phyloP scores from a whole-genome alignment of 73 alveolate genomes.

The Paramecium octaurelia region DNA sequence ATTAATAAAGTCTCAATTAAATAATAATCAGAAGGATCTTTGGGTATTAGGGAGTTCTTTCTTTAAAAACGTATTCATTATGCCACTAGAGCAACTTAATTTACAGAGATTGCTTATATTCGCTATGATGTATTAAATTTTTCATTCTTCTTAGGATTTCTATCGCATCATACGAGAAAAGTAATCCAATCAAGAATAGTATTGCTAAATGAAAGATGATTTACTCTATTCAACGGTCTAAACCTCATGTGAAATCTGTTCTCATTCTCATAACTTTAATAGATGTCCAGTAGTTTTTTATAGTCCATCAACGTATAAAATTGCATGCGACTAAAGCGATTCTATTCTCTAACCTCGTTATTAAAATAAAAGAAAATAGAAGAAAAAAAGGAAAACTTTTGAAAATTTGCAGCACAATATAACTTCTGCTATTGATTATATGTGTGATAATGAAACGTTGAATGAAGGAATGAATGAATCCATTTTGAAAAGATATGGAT shows the following conservation, averaged over 20 bases:
- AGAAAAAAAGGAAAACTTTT: not conserved
- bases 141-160: not conserved
- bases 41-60: not conserved
- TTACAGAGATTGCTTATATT: not conserved
- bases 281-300: not conserved
- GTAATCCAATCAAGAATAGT: not conserved
- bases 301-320: not conserved
- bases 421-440: not conserved
- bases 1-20: slow-evolving; percentile 13
- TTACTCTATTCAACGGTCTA: not conserved
- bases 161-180: not conserved
- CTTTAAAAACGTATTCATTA: not conserved
- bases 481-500: not conserved
- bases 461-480: slow-evolving; percentile 9
- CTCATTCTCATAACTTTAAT: not conserved
- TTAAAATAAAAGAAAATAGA: not conserved
- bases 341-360: not conserved
- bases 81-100: not conserved
- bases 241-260: not conserved
- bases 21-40: not conserved
- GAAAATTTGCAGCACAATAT: not conserved
- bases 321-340: not conserved
- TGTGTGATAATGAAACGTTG: not conserved
- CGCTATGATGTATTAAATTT: not conserved
- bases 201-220: slow-evolving; percentile 12